Conservation (phyloP, 306 rosid species). For the Carpinus fangiana region DNA sequence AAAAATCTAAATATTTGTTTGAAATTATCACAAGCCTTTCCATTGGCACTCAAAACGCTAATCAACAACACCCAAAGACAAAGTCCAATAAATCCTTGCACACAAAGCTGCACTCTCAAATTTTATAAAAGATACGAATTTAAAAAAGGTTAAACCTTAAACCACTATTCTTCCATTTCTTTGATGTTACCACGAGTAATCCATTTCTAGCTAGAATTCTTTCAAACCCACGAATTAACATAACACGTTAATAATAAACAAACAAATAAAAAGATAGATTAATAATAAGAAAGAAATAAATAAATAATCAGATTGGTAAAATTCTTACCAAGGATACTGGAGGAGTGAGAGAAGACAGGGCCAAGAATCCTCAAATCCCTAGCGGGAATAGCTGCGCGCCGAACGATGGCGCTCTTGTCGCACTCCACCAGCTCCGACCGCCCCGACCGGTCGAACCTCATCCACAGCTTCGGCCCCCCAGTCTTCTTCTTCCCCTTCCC, state of each 20-base stretch:
- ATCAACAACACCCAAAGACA: too few species aligned
- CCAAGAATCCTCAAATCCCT: slow-evolving; percentile 89
- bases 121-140: too few species aligned
- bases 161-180: neutral
- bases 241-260: neutral
- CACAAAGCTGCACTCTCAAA: too few species aligned
- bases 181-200: neutral
- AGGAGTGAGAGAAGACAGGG: slow-evolving; percentile 92
- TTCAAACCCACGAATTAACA: too few species aligned
- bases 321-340: slow-evolving; percentile 81
- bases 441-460: slow-evolving; percentile 78
- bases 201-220: neutral
- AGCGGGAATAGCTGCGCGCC: slow-evolving; percentile 75
- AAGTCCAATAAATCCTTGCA: too few species aligned
- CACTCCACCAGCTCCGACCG: slow-evolving; percentile 76
- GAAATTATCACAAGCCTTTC: neutral
- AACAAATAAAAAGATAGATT: neutral
- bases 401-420: slow-evolving; percentile 81
- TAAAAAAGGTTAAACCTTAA: neutral
- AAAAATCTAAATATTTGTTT: neutral
- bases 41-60: neutral
- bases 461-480: slow-evolving; percentile 84
- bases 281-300: neutral
- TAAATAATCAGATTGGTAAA: neutral
- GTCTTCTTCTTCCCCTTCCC: slow-evolving; percentile 83